Conservation (phyloP, 78 protist genomes). For the Bigelowiella natans region DNA sequence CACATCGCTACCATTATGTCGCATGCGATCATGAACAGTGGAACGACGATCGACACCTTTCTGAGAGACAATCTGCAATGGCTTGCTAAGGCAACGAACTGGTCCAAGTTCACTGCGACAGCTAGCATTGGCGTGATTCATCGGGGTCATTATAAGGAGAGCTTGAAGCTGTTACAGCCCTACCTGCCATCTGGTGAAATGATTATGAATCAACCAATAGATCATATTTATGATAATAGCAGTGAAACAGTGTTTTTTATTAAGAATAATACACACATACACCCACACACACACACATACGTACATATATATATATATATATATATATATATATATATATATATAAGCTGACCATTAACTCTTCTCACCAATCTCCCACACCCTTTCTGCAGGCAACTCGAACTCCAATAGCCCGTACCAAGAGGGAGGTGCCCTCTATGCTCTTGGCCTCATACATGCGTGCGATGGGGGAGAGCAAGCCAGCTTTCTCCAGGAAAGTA, state of each 20-base stretch:
- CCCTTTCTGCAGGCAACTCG: not conserved
- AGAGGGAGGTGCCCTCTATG: constrained; percentile 93
- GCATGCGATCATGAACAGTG: constrained; percentile 85
- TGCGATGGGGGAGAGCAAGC: constrained; percentile 60
- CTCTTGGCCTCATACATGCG: constrained; percentile 92
- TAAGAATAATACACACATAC: too few relatives aligned
- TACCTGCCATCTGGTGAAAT: constrained; percentile 83
- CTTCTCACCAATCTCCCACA: too few relatives aligned
- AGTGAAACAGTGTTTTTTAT: too few relatives aligned
- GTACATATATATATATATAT: not conserved
- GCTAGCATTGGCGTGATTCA: constrained; percentile 45
- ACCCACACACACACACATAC: not conserved
- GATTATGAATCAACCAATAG: too few relatives aligned
- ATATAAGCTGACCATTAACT: not conserved
- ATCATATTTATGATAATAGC: too few relatives aligned
- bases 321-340: not conserved
- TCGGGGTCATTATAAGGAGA: constrained; percentile 53
- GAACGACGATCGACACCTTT: constrained; percentile 90
- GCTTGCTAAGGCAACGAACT: constrained; percentile 81
- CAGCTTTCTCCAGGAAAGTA: constrained; percentile 6
- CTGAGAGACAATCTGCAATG: constrained; percentile 88
- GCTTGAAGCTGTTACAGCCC: constrained; percentile 42
- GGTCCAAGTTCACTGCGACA: constrained; percentile 55
- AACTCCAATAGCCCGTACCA: not conserved
- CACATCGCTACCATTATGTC: constrained; percentile 73